phyloP scores from a whole-genome alignment of 164 flowering plant genomes.

The Hamamelis virginiana region DNA sequence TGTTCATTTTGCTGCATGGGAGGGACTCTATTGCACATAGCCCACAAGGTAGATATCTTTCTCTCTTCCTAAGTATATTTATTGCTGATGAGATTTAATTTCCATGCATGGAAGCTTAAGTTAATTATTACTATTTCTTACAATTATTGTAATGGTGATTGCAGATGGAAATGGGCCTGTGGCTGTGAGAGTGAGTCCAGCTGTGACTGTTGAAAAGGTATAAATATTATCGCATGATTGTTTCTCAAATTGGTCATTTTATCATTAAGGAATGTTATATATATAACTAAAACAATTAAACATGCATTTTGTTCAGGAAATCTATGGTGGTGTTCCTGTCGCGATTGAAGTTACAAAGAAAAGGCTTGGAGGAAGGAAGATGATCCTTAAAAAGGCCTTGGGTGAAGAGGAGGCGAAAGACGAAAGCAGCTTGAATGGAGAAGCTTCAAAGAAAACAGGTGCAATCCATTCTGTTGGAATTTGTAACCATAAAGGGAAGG shows the following conservation, averaged over 20 bases:
- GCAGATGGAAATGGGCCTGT: slow-evolving; percentile 6
- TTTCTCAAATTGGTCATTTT: background rate
- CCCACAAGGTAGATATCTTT: slow-evolving; percentile 10
- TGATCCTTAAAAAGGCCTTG: slow-evolving; percentile 21
- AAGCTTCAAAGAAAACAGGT: slow-evolving; percentile 13
- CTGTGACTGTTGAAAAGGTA: slow-evolving; percentile 24
- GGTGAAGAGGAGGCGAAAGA: slow-evolving; percentile 16
- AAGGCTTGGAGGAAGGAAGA: slow-evolving; percentile 38
- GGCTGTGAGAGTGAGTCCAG: slow-evolving; percentile 3
- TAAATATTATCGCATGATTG: background rate
- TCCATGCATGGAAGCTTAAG: too few species aligned
- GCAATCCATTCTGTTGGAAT: slow-evolving; percentile 20
- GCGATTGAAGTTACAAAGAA: slow-evolving; percentile 6
- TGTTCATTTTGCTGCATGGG: slow-evolving; percentile 8
- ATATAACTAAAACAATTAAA: too few species aligned
- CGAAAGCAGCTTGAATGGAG: slow-evolving; percentile 9
- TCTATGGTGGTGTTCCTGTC: slow-evolving; percentile 13
- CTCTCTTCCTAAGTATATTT: too few species aligned
- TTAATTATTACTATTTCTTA: too few species aligned
- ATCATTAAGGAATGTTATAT: background rate
- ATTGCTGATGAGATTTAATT: too few species aligned
- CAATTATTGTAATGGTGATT: too few species aligned
- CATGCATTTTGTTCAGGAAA: slow-evolving; percentile 21
- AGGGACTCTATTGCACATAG: background rate
- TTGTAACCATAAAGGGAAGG: background rate